Conservation (phyloP, 73 alveolate species). For the Tetrahymena thermophila region DNA sequence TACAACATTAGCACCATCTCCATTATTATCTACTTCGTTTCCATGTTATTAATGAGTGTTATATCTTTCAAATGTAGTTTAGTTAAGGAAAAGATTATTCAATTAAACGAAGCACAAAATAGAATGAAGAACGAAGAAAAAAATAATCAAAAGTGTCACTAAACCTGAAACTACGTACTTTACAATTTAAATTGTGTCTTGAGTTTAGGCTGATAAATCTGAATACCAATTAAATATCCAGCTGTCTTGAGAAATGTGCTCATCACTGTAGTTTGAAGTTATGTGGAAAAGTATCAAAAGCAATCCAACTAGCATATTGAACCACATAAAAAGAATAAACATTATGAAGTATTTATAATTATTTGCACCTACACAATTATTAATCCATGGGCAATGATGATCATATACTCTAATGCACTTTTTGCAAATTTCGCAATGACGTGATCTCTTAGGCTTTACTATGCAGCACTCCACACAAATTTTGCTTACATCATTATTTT, state of each 20-base stretch:
- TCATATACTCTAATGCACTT: conserved; percentile 32
- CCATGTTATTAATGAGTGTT: not conserved
- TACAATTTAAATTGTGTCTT: not conserved
- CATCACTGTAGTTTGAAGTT: not conserved
- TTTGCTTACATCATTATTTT: not conserved
- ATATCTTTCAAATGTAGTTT: not conserved
- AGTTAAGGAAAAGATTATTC: not conserved
- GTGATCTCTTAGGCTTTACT: conserved; percentile 21
- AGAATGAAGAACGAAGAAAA: not conserved
- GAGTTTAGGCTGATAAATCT: not conserved
- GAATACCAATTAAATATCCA: not conserved
- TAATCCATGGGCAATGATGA: conserved; percentile 49
- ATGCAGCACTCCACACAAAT: conserved; percentile 38
- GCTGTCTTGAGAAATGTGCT: not conserved
- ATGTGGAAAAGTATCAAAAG: not conserved
- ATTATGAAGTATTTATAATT: not conserved
- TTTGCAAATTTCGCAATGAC: conserved; percentile 35
- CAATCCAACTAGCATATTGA: not conserved
- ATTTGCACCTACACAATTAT: conserved; percentile 40
- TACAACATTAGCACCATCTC: not conserved
- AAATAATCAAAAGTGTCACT: not conserved
- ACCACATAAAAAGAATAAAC: not conserved
- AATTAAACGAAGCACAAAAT: not conserved
- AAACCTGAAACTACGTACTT: not conserved
- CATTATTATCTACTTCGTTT: not conserved